phyloP scores from a whole-genome alignment of 441 rosid genomes.

The Theobroma grandiflorum region DNA sequence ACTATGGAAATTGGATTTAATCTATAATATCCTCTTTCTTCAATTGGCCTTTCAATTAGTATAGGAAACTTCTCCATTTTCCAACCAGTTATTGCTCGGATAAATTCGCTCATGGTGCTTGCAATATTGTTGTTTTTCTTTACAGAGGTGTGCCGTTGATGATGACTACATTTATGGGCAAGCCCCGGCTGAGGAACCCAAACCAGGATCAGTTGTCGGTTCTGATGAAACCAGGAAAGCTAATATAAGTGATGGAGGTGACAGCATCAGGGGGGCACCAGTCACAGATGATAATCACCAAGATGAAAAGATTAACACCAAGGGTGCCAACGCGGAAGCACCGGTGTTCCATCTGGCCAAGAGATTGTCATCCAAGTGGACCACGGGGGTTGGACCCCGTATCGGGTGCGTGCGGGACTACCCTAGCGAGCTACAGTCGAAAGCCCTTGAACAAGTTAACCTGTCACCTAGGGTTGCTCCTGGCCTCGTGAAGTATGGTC shows the following conservation, averaged over 20 bases:
- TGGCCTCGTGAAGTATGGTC: conserved; percentile 53
- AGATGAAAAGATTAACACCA: neutral
- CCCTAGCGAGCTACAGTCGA: conserved; percentile 58
- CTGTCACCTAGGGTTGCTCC: conserved; percentile 64
- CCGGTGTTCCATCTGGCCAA: conserved; percentile 27
- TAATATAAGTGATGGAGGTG: conserved; percentile 8
- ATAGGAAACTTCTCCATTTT: too few relatives aligned
- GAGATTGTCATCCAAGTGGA: conserved; percentile 63
- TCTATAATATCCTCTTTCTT: too few relatives aligned
- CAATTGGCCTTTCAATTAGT: too few relatives aligned
- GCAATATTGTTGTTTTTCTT: neutral
- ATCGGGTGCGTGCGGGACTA: conserved; percentile 80
- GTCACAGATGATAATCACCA: neutral
- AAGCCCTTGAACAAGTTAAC: conserved; percentile 69
- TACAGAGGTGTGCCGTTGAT: conserved; percentile 69
- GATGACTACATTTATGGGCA: conserved; percentile 49
- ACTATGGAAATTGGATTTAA: too few relatives aligned
- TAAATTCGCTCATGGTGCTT: neutral
- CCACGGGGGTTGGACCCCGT: conserved; percentile 65
- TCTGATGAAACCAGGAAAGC: conserved; percentile 8
- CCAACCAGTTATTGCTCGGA: neutral
- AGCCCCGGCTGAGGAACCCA: neutral
- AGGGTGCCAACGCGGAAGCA: neutral
- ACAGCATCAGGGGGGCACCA: neutral
- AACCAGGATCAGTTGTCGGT: conserved; percentile 13